Evolutionary conservation across 306 rosid genomes (phyloP), one percentile per base, ranked within the genome.

Genomic region (Glycyrrhiza uralensis): DNA sequence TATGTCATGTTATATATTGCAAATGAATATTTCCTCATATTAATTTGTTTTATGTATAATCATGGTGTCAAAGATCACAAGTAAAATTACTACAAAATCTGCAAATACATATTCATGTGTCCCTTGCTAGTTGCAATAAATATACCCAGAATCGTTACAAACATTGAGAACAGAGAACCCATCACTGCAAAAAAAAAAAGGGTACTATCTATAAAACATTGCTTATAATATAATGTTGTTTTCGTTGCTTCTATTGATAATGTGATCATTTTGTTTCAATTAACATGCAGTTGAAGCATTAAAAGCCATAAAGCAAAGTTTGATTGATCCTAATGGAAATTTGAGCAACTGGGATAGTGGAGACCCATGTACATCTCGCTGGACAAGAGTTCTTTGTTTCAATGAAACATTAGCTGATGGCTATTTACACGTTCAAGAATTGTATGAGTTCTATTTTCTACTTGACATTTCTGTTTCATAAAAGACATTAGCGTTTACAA

Each of bases 321-420:
- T 95, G 91, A 45, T 64, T 44, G 97, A 95, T 82, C 85, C 89
- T 28, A 78, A 88, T 71, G 61, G 85, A 74, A 91, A 88, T 84
- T 83, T 95, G 84, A 89, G 80, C 74, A 88, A 79, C 61, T 95
- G 99, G 99, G 59, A 83, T 51, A 28, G 6, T 3, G 96, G 96
- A 51, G 97, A 95, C 69, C 97, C 99, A 8, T 95, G 99, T 69
- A 77, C 81, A 2, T 69, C 87, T 26, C 77, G 39, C 6, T 95
- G 99, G 99, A 91, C 81, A 17, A 92, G 99, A 33, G 88, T 95
- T 80, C 5, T 78, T 47, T 95, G 99, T 90, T 79, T 36, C 93
- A 86, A 84, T 49, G 32, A 1, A 8, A 41, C 90, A 61, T 30
- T 69, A 19, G 58, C 18, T 0, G 97, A 89, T 83, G 90, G 86